These are phyloP conservation scores for Lepidium africanum DNA, from an alignment of 345 rosid species.

Conservation along the genomic window DNA sequence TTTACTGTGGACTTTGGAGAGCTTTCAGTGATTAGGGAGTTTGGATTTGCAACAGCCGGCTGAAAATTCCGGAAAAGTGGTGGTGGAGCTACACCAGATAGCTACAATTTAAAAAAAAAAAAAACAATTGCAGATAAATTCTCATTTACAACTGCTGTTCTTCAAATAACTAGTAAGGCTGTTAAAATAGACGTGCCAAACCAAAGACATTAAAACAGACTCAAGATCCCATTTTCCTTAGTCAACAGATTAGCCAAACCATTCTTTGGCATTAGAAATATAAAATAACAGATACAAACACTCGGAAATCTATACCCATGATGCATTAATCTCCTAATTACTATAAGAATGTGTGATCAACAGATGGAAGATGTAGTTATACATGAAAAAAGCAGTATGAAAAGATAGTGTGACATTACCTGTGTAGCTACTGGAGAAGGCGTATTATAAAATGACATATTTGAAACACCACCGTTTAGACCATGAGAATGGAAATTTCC, in stretches of 20 bases:
- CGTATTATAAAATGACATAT: conserved; percentile 66
- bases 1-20: conserved; percentile 65
- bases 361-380: not conserved
- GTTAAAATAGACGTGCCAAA: not conserved
- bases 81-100: conserved; percentile 82
- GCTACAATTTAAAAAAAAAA: conserved; percentile 38
- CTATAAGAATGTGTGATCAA: not conserved
- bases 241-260: not conserved
- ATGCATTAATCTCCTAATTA: not conserved
- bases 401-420: conserved; percentile 35
- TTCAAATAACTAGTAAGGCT: not conserved
- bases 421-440: conserved; percentile 84
- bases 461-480: conserved; percentile 60
- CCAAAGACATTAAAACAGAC: not conserved
- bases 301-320: not conserved
- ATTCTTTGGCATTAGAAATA: not conserved
- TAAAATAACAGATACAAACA: not conserved
- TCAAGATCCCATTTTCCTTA: not conserved
- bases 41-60: conserved; percentile 58
- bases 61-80: conserved; percentile 76
- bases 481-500: conserved; percentile 67
- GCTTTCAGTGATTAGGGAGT: conserved; percentile 44
- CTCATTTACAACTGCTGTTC: conserved; percentile 1
- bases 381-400: not conserved
- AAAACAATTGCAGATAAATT: not conserved